These are phyloP conservation scores for Aegilops umbellulata DNA, from an alignment of 176 grass and related monocot genomes.

Conservation along the genomic window DNA sequence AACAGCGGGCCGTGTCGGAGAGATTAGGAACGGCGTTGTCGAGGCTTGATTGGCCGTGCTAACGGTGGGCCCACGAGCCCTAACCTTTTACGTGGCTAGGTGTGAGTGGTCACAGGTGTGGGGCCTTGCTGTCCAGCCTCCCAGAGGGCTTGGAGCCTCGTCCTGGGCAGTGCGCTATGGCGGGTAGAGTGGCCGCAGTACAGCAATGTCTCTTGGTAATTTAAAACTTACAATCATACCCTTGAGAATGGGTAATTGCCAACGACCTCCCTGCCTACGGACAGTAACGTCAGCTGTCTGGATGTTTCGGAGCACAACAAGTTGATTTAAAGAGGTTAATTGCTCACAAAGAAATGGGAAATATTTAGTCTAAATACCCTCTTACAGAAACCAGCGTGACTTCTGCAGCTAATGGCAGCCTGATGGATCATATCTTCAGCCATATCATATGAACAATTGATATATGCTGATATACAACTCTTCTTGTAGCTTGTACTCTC, in stretches of 20 bases:
- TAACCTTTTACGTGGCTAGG: not conserved
- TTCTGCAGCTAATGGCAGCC: too few species aligned
- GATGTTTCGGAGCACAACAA: not conserved
- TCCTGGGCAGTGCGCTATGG: constrained; percentile 11
- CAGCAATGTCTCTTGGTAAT: not conserved
- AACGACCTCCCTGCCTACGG: not conserved
- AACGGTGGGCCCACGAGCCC: not conserved
- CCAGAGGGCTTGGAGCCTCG: constrained; percentile 12
- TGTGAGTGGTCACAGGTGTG: not conserved
- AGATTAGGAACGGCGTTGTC: constrained; percentile 30
- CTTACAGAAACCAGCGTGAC: too few species aligned
- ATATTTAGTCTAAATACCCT: not conserved
- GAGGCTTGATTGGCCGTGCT: constrained; percentile 21
- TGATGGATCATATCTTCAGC: too few species aligned
- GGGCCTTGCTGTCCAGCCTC: not conserved
- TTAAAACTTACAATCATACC: not conserved
- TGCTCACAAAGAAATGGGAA: not conserved
- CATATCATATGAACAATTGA: too few species aligned
- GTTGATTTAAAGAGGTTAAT: not conserved
- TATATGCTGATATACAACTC: too few species aligned
- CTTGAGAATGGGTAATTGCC: not conserved
- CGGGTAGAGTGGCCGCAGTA: constrained; percentile 18
- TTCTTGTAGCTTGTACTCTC: too few species aligned
- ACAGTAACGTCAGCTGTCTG: not conserved
- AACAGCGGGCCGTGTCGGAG: constrained; percentile 30